Conservation (phyloP, 1,284 basidiomycete species). For the Trametes sp. region DNA sequence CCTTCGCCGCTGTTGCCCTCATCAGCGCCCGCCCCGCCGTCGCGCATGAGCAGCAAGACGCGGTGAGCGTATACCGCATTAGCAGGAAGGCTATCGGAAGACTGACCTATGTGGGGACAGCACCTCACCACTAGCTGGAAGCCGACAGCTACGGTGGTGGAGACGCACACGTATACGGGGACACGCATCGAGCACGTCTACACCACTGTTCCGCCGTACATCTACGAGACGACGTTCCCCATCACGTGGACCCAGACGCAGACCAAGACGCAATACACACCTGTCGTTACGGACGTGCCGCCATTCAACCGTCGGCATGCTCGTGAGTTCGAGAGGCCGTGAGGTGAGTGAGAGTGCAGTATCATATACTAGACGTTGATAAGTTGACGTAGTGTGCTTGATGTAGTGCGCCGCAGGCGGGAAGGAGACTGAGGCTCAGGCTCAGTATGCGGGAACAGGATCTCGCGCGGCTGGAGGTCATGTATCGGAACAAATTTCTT, state of each 20-base stretch:
- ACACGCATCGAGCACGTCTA: conserved; percentile 27
- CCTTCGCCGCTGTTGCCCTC: conserved; percentile 20
- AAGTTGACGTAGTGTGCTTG: too few relatives aligned
- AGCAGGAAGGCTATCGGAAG: background rate
- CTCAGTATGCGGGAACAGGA: too few relatives aligned
- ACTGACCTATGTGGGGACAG: conserved; percentile 10
- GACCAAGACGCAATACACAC: conserved; percentile 13
- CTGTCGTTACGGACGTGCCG: conserved; percentile 19
- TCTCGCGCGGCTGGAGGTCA: too few relatives aligned
- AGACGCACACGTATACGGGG: conserved; percentile 24
- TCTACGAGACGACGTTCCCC: conserved; percentile 24
- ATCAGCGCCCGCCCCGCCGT: conserved; percentile 11
- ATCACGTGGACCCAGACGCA: conserved; percentile 25
- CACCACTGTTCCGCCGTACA: conserved; percentile 23
- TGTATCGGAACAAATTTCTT: too few relatives aligned
- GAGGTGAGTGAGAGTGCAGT: background rate
- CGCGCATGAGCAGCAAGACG: conserved; percentile 7
- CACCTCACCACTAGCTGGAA: conserved; percentile 22
- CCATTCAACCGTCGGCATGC: conserved; percentile 20
- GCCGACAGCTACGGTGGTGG: conserved; percentile 27
- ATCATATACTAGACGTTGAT: background rate
- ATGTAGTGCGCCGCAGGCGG: too few relatives aligned
- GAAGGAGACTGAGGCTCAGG: too few relatives aligned
- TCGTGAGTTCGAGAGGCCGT: conserved; percentile 26
- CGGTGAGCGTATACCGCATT: background rate